These are phyloP conservation scores for Zychaea mexicana DNA, from an alignment of 371 early-diverging fungal genomes.

Conservation along the genomic window DNA sequence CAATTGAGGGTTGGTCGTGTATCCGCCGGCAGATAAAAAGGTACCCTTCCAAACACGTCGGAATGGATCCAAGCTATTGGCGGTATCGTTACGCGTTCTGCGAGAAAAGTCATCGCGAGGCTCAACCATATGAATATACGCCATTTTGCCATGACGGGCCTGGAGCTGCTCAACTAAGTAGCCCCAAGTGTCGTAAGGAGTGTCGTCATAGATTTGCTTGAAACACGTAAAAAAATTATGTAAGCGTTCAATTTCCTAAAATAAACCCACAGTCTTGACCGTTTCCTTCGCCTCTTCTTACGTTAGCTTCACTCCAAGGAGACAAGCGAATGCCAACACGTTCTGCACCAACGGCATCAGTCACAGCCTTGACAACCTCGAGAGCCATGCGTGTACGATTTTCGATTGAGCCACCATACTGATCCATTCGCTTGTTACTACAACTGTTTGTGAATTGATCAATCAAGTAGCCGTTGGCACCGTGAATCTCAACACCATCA, in stretches of 20 bases:
- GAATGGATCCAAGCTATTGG: constrained; percentile 28
- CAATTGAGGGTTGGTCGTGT: constrained; percentile 15
- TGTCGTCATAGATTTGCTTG: no score
- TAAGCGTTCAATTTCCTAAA: neutral
- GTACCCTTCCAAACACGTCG: constrained; percentile 33
- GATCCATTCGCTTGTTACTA: constrained; percentile 60
- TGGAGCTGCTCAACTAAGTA: constrained; percentile 25
- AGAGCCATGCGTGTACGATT: constrained; percentile 53
- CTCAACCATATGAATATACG: constrained; percentile 41
- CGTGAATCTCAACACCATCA: constrained; percentile 72
- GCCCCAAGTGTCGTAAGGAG: constrained; percentile 37
- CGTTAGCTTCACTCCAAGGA: constrained; percentile 22
- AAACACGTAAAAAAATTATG: constrained; percentile 16
- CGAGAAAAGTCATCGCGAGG: constrained; percentile 21
- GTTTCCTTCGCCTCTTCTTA: neutral
- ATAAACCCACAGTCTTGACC: no score
- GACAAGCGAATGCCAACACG: constrained; percentile 23
- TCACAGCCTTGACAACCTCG: constrained; percentile 45
- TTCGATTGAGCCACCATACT: constrained; percentile 57
- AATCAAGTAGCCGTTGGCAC: constrained; percentile 65
- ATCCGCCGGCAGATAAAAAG: constrained; percentile 33
- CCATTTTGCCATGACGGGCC: constrained; percentile 22
- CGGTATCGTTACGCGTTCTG: constrained; percentile 10
- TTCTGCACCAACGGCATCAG: constrained; percentile 14
- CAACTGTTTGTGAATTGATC: constrained; percentile 39